Conservation (phyloP, 805 yeast genomes). For the Candida ulmi region DNA sequence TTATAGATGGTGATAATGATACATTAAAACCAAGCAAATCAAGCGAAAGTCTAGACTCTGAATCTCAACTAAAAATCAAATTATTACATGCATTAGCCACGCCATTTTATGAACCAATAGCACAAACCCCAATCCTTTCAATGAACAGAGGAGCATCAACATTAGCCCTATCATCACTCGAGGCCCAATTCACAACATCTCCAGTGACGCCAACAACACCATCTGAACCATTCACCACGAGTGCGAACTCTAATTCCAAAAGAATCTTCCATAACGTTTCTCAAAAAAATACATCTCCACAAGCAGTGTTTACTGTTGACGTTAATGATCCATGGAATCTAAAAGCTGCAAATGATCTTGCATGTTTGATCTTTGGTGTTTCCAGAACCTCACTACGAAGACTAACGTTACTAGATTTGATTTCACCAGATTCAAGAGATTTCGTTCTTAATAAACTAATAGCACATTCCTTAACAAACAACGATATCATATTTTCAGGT, state of each 20-base stretch:
- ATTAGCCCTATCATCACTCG: conserved; percentile 25
- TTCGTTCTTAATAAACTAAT: conserved; percentile 57
- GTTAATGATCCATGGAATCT: conserved; percentile 72
- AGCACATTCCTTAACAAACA: conserved; percentile 24
- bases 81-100: conserved; percentile 61
- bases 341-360: conserved; percentile 83
- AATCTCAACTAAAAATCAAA: conserved; percentile 29
- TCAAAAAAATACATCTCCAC: conserved; percentile 68
- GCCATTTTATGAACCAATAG: conserved; percentile 40
- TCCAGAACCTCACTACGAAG: conserved; percentile 57
- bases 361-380: conserved; percentile 82
- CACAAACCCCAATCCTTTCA: conserved; percentile 19
- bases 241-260: conserved; percentile 1
- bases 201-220: conserved; percentile 7
- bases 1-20: neutral
- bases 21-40: neutral
- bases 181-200: conserved; percentile 7
- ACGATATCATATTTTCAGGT: conserved; percentile 66
- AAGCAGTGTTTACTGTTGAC: conserved; percentile 80
- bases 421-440: conserved; percentile 69
- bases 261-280: conserved; percentile 62
- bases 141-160: conserved; percentile 24
- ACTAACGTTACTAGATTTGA: conserved; percentile 65
- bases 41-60: conserved; percentile 10
- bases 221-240: neutral